phyloP scores from a whole-genome alignment of 257 asterid species.

The Forsythia viridissima region DNA sequence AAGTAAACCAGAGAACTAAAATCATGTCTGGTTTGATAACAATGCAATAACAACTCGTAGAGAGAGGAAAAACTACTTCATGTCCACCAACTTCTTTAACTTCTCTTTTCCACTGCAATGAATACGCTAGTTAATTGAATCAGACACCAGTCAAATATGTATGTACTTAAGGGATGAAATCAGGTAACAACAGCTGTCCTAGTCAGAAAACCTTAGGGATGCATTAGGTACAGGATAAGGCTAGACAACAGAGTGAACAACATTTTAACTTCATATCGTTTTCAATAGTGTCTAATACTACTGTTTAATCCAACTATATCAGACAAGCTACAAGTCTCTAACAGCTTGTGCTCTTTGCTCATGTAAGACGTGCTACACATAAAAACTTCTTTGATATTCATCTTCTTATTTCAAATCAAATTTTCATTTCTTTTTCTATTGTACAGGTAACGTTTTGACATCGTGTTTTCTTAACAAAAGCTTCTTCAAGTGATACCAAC shows the following conservation, averaged over 20 bases:
- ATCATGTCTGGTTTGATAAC: neutral
- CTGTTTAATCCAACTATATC: neutral
- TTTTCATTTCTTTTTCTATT: neutral
- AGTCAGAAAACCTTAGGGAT: neutral
- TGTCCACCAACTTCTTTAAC: slow-evolving; percentile 9
- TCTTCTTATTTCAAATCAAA: neutral
- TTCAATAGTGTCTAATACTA: neutral
- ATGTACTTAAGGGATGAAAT: neutral
- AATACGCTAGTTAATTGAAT: neutral
- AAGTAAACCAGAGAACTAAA: neutral
- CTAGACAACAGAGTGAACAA: neutral
- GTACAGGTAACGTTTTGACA: neutral
- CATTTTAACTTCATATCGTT: neutral
- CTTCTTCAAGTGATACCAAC: neutral
- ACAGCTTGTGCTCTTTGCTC: neutral
- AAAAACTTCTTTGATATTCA: neutral
- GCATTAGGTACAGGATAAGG: neutral
- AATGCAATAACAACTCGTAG: neutral
- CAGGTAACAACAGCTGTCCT: neutral
- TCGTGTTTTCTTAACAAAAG: neutral
- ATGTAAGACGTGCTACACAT: too few species aligned
- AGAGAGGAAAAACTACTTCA: slow-evolving; percentile 3
- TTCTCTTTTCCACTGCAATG: slow-evolving; percentile 24
- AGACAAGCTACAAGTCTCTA: neutral
- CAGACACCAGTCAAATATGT: slow-evolving; percentile 8